Evolutionary conservation across 2,329 filamentous ascomycete species (phyloP).

Genomic region (Trichoderma atroviride): DNA sequence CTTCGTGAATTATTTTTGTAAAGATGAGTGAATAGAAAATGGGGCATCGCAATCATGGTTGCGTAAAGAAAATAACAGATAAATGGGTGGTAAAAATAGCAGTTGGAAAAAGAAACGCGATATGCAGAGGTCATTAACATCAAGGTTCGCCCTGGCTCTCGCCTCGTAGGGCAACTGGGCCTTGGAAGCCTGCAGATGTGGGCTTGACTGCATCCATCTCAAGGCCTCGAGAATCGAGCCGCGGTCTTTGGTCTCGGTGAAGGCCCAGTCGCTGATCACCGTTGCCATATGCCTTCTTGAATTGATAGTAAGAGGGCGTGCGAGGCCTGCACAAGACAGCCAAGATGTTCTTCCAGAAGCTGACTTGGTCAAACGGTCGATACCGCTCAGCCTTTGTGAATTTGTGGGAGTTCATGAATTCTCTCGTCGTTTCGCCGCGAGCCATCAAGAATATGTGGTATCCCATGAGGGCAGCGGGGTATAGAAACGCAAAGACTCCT

Average conservation of each 20-base stretch:
- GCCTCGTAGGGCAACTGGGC: constrained; percentile 52
- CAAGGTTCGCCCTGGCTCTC: constrained; percentile 32
- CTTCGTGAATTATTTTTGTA: constrained; percentile 15
- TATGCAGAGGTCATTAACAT: constrained; percentile 24
- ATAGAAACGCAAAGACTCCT: constrained; percentile 71
- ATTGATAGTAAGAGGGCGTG: constrained; percentile 84
- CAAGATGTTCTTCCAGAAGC: constrained; percentile 74
- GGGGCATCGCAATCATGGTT: neutral
- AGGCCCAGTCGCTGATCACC: constrained; percentile 84
- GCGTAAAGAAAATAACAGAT: neutral
- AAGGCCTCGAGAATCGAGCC: constrained; percentile 59
- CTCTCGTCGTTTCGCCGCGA: constrained; percentile 89
- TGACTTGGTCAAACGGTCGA: constrained; percentile 82
- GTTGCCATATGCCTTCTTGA: constrained; percentile 74
- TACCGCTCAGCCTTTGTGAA: constrained; percentile 91
- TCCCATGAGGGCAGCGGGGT: constrained; percentile 78
- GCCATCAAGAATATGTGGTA: constrained; percentile 93
- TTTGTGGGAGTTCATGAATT: constrained; percentile 95
- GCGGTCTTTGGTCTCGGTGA: constrained; percentile 41
- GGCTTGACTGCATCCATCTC: constrained; percentile 71
- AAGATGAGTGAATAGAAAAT: neutral
- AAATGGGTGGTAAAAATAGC: neutral
- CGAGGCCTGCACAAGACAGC: constrained; percentile 81
- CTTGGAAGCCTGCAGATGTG: constrained; percentile 51
- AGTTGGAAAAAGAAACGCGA: neutral